A percentile compares a stretch with the other conserved stretches of the same genome.
phyloP scores from a whole-genome alignment of 768 basidiomycete genomes.

The Russula emetica region DNA sequence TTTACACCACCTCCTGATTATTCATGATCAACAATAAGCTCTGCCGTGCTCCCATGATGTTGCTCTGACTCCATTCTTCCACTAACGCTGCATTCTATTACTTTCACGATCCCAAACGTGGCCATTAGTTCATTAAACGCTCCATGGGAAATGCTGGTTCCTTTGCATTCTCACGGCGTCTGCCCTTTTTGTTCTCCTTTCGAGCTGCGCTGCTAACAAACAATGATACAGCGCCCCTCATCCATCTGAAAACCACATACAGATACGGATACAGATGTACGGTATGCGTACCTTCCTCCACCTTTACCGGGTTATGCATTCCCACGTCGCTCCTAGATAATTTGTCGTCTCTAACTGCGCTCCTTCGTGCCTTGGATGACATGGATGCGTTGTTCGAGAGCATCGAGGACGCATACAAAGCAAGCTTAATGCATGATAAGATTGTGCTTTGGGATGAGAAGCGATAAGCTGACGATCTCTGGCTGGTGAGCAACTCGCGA shows the following conservation, averaged over 20 bases:
- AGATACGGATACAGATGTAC: constrained; percentile 99
- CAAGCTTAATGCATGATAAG: constrained; percentile 49
- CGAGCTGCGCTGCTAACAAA: not conserved
- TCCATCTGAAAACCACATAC: constrained; percentile 94
- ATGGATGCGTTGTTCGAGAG: constrained; percentile 72
- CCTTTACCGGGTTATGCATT: not conserved
- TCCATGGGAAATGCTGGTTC: not conserved
- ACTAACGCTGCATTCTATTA: not conserved
- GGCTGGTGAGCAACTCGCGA: constrained; percentile 1
- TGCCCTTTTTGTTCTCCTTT: constrained; percentile 11
- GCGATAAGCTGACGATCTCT: constrained; percentile 37
- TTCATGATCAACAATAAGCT: constrained; percentile 9
- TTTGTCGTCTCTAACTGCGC: constrained; percentile 78
- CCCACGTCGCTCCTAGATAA: constrained; percentile 50
- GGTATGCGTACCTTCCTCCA: constrained; percentile 52
- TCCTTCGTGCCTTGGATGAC: constrained; percentile 70
- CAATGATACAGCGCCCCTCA: constrained; percentile 66
- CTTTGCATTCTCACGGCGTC: not conserved
- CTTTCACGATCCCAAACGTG: constrained; percentile 9
- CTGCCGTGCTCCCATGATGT: constrained; percentile 1
- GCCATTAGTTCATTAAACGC: not conserved
- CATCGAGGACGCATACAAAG: constrained; percentile 63
- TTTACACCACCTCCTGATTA: not conserved
- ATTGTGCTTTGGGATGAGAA: constrained; percentile 70
- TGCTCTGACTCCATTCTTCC: constrained; percentile 9